Evolutionary conservation across 2,329 filamentous ascomycete species (phyloP), one percentile per base, ranked within the genome.

Genomic region (Mycogone perniciosa): DNA sequence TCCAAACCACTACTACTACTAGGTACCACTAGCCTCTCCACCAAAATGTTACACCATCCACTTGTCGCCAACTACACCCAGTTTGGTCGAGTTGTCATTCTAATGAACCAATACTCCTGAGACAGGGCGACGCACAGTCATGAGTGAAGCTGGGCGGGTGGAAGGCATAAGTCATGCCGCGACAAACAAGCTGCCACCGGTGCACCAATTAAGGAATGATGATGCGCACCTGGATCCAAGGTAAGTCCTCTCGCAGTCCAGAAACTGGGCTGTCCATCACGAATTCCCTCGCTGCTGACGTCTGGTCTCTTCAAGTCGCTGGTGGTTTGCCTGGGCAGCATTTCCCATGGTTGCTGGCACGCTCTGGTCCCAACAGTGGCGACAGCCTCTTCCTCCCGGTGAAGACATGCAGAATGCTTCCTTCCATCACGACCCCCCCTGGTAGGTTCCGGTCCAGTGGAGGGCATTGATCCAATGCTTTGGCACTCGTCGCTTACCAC

Each of bases 331-430:
- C 29, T 81, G 79, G 3, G 79, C 81, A 2, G 80, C 77, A 7
- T 83, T 90, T 55, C 87, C 87, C 34, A 81, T 96, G 63, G 78
- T 92, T 9, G 89, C 90, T 3, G 90, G 89, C 35, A 89, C 90
- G 0, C 90, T 6, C 76, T 96, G n/a, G 88, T 89, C 1, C 1
- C 84, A 82, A 30, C 81, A 81, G 26, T 96, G 90, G 91, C 77
- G 88, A 54, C 79, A 85, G 63, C 72, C 73, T 44, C 68, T 79
- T 5, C 64, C 67, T 1, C 73, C 76, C 0, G 71, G 72, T 0
- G 70, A 76, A 5, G 64, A 75, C 2, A 62, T 77, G 5, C 69
- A 76, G 7, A 61, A 71, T 1, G 83, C 80, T 0, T 33, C 57
- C 2, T 81, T 79, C 27, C 76, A 87, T 50, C 37, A 57, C 0